phyloP scores from a whole-genome alignment of 495 filamentous ascomycete species.

The Lasiosphaeriaceae sp. region DNA sequence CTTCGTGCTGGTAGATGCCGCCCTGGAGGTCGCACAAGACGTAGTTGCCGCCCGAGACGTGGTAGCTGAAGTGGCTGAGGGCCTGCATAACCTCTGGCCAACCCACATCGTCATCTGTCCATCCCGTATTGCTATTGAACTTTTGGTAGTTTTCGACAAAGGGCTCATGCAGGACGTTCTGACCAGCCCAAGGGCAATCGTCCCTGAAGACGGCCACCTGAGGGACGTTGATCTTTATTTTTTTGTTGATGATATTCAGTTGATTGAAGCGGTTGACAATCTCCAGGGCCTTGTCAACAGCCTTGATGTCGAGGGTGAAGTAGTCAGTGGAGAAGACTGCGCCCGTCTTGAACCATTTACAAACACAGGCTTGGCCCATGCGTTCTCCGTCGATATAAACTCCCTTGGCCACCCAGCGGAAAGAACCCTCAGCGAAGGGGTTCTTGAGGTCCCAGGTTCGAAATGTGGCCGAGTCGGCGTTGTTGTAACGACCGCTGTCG shows the following conservation, averaged over 20 bases:
- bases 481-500: slow-evolving; percentile 28
- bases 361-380: too few relatives aligned
- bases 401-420: slow-evolving; percentile 32
- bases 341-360: slow-evolving; percentile 36
- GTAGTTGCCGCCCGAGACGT: slow-evolving; percentile 30
- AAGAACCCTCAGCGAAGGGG: slow-evolving; percentile 28
- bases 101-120: slow-evolving; percentile 11
- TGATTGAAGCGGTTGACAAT: slow-evolving; percentile 29
- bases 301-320: slow-evolving; percentile 14
- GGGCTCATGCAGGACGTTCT: slow-evolving; percentile 23
- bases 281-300: too few relatives aligned
- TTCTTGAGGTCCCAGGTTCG: background rate
- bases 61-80: slow-evolving; percentile 42
- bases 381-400: too few relatives aligned
- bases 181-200: slow-evolving; percentile 12
- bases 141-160: slow-evolving; percentile 39
- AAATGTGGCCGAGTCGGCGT: background rate
- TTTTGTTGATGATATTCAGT: slow-evolving; percentile 21
- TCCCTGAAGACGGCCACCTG: slow-evolving; percentile 20
- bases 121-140: slow-evolving; percentile 44
- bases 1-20: slow-evolving; percentile 27
- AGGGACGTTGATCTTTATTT: slow-evolving; percentile 32
- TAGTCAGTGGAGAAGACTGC: slow-evolving; percentile 13
- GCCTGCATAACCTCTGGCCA: slow-evolving; percentile 38
- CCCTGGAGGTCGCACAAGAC: slow-evolving; percentile 40